Evolutionary conservation across 208 protist genomes (phyloP).

Genomic region (Trypanosoma melophagium): DNA sequence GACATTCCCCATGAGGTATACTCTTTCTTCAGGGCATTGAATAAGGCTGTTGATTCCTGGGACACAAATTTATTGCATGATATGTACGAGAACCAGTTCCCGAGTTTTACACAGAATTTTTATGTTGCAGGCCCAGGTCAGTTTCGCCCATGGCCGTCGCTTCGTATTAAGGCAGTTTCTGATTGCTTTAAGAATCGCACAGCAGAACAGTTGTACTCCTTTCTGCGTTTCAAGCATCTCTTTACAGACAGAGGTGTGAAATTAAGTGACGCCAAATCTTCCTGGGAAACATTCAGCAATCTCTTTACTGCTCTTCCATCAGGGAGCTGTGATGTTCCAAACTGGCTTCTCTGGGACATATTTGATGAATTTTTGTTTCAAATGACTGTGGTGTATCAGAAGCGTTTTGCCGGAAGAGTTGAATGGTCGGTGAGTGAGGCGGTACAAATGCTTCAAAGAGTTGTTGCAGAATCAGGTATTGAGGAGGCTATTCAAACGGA

Average conservation of each 20-base stretch:
- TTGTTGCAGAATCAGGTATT: slow-evolving; percentile 62
- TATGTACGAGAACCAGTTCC: slow-evolving; percentile 82
- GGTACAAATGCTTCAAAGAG: slow-evolving; percentile 54
- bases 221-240: slow-evolving; percentile 84
- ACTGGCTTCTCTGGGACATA: slow-evolving; percentile 88
- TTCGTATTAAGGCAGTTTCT: slow-evolving; percentile 59
- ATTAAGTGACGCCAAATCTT: slow-evolving; percentile 45
- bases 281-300: slow-evolving; percentile 76
- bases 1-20: slow-evolving; percentile 83
- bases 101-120: slow-evolving; percentile 68
- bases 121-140: slow-evolving; percentile 67
- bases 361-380: slow-evolving; percentile 91
- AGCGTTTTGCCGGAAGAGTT: slow-evolving; percentile 52
- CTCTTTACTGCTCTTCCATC: slow-evolving; percentile 55
- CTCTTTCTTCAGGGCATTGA: slow-evolving; percentile 70
- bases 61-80: slow-evolving; percentile 66
- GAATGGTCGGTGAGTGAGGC: slow-evolving; percentile 75
- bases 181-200: slow-evolving; percentile 62
- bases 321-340: slow-evolving; percentile 66
- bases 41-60: slow-evolving; percentile 69
- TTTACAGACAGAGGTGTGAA: slow-evolving; percentile 74
- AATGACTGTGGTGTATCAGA: slow-evolving; percentile 88
- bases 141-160: slow-evolving; percentile 76
- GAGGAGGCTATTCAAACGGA: slow-evolving; percentile 50
- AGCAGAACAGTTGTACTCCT: slow-evolving; percentile 80